Evolutionary conservation across 805 yeast genomes (phyloP).

Genomic region (Maudiozyma bulderi): DNA sequence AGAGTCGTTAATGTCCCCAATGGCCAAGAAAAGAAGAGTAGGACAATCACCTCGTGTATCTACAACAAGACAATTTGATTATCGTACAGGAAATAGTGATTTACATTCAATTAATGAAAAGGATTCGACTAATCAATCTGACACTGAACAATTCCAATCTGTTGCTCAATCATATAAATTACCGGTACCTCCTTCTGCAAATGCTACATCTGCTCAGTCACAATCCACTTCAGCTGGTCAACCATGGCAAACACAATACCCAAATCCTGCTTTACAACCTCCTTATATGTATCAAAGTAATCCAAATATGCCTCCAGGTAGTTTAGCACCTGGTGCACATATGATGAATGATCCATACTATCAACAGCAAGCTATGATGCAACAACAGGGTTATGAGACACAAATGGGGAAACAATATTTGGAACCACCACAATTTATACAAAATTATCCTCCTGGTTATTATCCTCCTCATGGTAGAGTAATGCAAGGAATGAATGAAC

Average conservation of each 20-base stretch:
- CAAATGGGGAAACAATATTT: conserved; percentile 2
- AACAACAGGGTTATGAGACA: not conserved
- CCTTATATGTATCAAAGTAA: conserved; percentile 2
- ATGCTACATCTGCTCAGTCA: not conserved
- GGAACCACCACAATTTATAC: conserved; percentile 1
- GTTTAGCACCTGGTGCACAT: conserved; percentile 1
- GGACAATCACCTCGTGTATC: conserved; percentile 3
- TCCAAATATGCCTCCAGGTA: not conserved
- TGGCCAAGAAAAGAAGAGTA: conserved; percentile 4
- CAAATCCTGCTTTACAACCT: not conserved
- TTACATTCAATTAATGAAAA: conserved; percentile 7
- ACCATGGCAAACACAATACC: conserved; percentile 1
- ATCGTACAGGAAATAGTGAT: conserved; percentile 10
- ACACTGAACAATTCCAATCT: not conserved
- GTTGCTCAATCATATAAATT: not conserved
- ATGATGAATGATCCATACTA: not conserved
- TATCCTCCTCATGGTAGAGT: not conserved
- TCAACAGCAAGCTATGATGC: not conserved
- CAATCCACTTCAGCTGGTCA: not conserved
- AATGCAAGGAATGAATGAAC: not conserved
- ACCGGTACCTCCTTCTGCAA: not conserved
- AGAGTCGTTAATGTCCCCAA: conserved; percentile 6
- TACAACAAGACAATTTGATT: conserved; percentile 7
- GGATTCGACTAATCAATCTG: not conserved
- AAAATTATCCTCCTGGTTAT: not conserved